Conservation (phyloP, 768 basidiomycete species). For the Auricularia sp. region DNA sequence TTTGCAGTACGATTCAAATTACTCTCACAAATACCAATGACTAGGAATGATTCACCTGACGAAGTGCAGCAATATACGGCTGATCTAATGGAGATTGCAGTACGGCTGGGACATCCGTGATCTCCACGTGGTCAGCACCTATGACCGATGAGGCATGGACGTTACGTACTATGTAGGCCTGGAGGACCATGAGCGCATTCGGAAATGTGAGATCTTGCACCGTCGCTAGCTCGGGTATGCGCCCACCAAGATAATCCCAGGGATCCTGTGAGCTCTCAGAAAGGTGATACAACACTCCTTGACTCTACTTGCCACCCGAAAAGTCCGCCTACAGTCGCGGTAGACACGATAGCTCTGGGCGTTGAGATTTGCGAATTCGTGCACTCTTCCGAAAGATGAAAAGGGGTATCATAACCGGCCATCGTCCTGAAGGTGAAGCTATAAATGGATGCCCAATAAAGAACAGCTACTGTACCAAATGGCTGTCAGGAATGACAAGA, state of each 20-base stretch:
- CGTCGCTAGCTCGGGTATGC: too few relatives aligned
- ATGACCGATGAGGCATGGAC: too few relatives aligned
- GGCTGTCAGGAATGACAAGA: not conserved
- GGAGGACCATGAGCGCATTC: too few relatives aligned
- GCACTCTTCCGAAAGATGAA: slow-evolving; percentile 10
- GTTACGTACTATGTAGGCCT: too few relatives aligned
- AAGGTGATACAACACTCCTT: too few relatives aligned
- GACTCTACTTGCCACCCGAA: not conserved
- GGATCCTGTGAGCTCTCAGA: too few relatives aligned
- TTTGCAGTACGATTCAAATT: too few relatives aligned
- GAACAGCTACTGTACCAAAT: not conserved
- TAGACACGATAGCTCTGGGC: slow-evolving; percentile 9
- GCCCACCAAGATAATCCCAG: too few relatives aligned
- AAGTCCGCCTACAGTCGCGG: slow-evolving; percentile 7
- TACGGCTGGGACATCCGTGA: slow-evolving; percentile 4
- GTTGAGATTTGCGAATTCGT: slow-evolving; percentile 9
- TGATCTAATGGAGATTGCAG: not conserved
- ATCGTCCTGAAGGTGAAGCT: slow-evolving; percentile 1
- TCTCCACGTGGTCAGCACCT: not conserved
- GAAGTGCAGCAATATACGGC: slow-evolving; percentile 7
- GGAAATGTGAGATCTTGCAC: too few relatives aligned
- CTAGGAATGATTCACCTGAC: not conserved
- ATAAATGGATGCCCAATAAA: not conserved
- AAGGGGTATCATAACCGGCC: slow-evolving; percentile 11
- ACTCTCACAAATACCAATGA: too few relatives aligned